Evolutionary conservation across 495 filamentous ascomycete species (phyloP), one percentile per base, ranked within the genome.

Genomic region (Penicillium silybi): DNA sequence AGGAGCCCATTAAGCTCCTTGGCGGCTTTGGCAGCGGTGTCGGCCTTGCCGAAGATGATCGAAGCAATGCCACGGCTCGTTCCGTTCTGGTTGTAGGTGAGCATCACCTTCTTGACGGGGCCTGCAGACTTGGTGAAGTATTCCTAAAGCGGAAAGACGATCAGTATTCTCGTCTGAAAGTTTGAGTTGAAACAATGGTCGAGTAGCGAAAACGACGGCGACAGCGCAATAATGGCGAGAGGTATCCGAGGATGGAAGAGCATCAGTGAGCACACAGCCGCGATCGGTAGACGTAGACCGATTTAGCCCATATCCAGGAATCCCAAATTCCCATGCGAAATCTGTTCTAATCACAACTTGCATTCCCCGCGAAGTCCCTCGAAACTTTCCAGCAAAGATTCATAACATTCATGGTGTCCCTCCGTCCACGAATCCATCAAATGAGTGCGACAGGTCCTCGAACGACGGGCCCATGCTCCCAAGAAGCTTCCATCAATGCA

Each of bases 61-160:
- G 84, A 87, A 43, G 90, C 89, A 57, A 91, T 85, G 47, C 93
- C 93, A 68, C 90, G 89, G 80, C 92, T 97, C 26, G 79, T 80
- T 44, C 93, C 92, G 63, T 89, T 90, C 39, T 92, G 88, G 62
- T 92, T 92, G 70, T 97, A 97, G 27, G 88, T 90, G 61, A 98
- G 79, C 64, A 88, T 82, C 43, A 88, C 88, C 70, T 80, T 83
- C 80, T 90, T 96, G 70, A 97, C 86, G 44, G 88, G 85, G 40
- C 92, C 95, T 74, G 95, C 81, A 62, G 88, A 85, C 67, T 89
- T 87, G 63, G 76, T 68, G 74, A 98, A 96, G 72, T 96, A 98
- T 76, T 97, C 93, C 93, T 98, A 92, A 75, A 75, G 59, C 64
- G 61, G 53, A 57, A 57, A 58, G 60, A 26, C 40, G 58, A 77